These are phyloP conservation scores for Fusarium illudens DNA, from an alignment of 2,329 filamentous ascomycete genomes.

Conservation along the genomic window DNA sequence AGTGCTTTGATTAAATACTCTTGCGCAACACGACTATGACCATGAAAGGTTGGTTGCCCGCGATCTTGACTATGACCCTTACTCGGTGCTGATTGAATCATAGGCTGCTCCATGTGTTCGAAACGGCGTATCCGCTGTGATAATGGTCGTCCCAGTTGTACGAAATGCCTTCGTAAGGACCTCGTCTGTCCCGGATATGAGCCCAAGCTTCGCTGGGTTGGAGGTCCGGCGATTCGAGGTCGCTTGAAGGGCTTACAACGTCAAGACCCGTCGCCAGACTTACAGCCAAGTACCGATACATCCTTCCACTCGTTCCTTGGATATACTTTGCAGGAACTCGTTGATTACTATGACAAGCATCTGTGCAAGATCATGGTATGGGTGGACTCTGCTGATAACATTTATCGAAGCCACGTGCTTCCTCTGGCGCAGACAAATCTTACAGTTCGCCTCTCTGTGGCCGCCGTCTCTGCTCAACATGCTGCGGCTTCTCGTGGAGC, in stretches of 20 bases:
- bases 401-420: conserved; percentile 2
- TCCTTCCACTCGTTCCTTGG: neutral
- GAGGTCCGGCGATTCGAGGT: conserved; percentile 4
- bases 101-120: neutral
- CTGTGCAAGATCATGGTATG: conserved; percentile 16
- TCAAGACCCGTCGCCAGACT: neutral
- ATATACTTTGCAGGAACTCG: neutral
- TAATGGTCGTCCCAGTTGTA: neutral
- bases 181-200: conserved; percentile 8
- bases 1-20: neutral
- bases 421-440: conserved; percentile 6
- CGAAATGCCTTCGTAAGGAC: neutral
- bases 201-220: conserved; percentile 3
- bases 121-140: neutral
- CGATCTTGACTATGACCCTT: no score
- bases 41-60: neutral
- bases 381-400: conserved; percentile 10
- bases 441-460: conserved; percentile 4
- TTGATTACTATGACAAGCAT: conserved; percentile 12
- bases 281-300: neutral
- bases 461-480: conserved; percentile 12
- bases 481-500: neutral
- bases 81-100: neutral
- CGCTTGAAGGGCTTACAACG: neutral
- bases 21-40: neutral